Evolutionary conservation across 352 stramenopile species (phyloP), one percentile per base, ranked within the genome.

Genomic region (Globisporangium nunn): DNA sequence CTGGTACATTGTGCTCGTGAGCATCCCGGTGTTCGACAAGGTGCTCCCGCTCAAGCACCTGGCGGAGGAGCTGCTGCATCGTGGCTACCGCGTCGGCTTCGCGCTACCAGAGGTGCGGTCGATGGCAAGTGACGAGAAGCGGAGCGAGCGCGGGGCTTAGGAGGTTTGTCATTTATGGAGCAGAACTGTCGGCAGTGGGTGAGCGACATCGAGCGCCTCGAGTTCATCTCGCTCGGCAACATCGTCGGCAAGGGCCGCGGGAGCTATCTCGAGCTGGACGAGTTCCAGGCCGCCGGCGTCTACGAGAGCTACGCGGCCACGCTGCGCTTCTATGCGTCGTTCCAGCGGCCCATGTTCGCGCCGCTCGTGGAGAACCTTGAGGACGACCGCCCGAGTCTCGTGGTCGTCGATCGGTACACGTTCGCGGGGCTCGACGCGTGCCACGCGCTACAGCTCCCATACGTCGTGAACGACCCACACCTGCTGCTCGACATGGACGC

Each of bases 401-500:
- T 92, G 5, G 64, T 96, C 3, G 65, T 91, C 23, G 85, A 96
- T 50, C 71, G 87, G 55, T 91, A 88, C 60, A 86, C 87, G 8
- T 91, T 96, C 61, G 85, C 78, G 11, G 87, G 80, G 35, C 72
- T 92, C 50, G 83, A 91, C 51, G 79, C 63, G 30, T 77, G 70
- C 63, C 71, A 93, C 52, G 67, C 64, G 29, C 63, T 91, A 30
- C 52, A 70, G 8, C 54, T 94, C n/a, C 83, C 87, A 12, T 92
- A 85, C 62, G 71, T 92, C 40, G 74, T 96, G 17, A 87, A 95
- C 66, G 81, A 81, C 56, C 79, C 85, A 40, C 87, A 82, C 52
- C 58, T 94, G 63, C 68, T 96, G 33, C 62, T 89, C 43, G 87
- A 96, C 39, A 85, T 95, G n/a, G 87, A 96, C 60, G 71, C 84